Percentiles rank a stretch among this genome's conserved stretches.
Evolutionary conservation across 2,329 filamentous ascomycete species (phyloP).

Genomic region (Rhynchosporium agropyri): DNA sequence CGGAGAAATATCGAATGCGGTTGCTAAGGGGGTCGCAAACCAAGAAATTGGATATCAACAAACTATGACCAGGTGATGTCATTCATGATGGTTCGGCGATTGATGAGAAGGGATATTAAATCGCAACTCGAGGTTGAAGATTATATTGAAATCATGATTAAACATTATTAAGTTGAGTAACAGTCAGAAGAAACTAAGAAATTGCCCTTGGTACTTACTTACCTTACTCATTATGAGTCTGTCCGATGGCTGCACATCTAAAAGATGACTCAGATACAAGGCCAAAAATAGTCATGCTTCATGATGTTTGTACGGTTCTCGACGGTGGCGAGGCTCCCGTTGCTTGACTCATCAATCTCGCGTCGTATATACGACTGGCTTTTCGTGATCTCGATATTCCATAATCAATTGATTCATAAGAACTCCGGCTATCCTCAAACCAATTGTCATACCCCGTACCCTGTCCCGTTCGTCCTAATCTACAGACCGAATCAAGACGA

Average conservation of each 20-base stretch:
- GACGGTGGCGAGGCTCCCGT: slow-evolving; percentile 8
- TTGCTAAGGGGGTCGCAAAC: background rate
- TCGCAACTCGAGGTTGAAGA: background rate
- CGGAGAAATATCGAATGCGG: slow-evolving; percentile 3
- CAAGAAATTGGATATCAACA: background rate
- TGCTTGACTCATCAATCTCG: slow-evolving; percentile 17
- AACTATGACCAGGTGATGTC: background rate
- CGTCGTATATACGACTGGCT: background rate
- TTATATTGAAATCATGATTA: slow-evolving; percentile 1
- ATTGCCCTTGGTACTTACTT: background rate
- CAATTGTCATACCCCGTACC: slow-evolving; percentile 6
- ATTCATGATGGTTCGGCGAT: slow-evolving; percentile 8
- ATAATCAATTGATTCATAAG: slow-evolving; percentile 7
- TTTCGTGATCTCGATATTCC: background rate
- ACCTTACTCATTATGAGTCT: slow-evolving; percentile 2
- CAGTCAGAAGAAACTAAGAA: background rate
- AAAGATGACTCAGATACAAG: slow-evolving; percentile 15
- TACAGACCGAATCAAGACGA: background rate
- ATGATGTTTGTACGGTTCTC: no score
- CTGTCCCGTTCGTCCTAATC: slow-evolving; percentile 5
- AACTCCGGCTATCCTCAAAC: background rate
- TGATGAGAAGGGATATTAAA: background rate
- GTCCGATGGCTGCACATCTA: background rate
- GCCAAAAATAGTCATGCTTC: slow-evolving; percentile 6
- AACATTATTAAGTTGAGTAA: background rate